Conservation (phyloP, 495 filamentous ascomycete species). For the Parachaetomium inaequale region DNA sequence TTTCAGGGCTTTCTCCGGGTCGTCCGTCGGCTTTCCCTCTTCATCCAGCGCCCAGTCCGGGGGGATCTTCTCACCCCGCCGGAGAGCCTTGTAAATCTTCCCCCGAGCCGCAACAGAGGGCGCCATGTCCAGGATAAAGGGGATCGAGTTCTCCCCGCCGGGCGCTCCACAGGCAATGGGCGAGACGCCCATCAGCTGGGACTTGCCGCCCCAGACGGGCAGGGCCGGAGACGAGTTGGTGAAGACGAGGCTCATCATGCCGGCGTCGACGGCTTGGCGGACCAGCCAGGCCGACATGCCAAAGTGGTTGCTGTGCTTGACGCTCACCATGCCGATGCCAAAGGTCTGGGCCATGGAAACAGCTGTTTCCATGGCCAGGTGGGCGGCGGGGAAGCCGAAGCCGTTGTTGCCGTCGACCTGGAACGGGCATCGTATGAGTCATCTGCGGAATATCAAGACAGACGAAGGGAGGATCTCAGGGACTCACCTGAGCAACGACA, state of each 20-base stretch:
- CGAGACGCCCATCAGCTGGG: slow-evolving; percentile 68
- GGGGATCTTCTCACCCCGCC: slow-evolving; percentile 71
- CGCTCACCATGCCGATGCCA: slow-evolving; percentile 68
- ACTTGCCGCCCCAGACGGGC: slow-evolving; percentile 65
- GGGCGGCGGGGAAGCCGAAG: slow-evolving; percentile 69
- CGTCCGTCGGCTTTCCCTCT: slow-evolving; percentile 64
- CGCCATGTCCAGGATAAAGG: slow-evolving; percentile 77
- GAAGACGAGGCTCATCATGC: slow-evolving; percentile 73
- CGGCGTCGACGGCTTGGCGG: slow-evolving; percentile 65
- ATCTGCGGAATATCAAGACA: not conserved
- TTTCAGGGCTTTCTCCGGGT: slow-evolving; percentile 60
- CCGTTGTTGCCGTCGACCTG: slow-evolving; percentile 64
- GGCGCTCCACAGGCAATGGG: slow-evolving; percentile 76
- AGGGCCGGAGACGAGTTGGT: slow-evolving; percentile 75
- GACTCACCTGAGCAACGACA: slow-evolving; percentile 50
- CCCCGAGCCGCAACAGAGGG: slow-evolving; percentile 68
- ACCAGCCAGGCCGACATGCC: slow-evolving; percentile 79
- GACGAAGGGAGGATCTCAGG: no score
- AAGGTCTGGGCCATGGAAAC: slow-evolving; percentile 60
- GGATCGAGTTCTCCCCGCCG: slow-evolving; percentile 35
- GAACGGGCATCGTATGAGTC: not conserved
- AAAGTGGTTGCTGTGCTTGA: slow-evolving; percentile 76
- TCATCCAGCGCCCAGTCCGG: slow-evolving; percentile 68
- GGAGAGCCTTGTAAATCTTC: slow-evolving; percentile 70
- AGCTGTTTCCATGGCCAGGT: slow-evolving; percentile 58